Evolutionary conservation across 805 yeast genomes (phyloP).

Genomic region (Candida namnaoensis): DNA sequence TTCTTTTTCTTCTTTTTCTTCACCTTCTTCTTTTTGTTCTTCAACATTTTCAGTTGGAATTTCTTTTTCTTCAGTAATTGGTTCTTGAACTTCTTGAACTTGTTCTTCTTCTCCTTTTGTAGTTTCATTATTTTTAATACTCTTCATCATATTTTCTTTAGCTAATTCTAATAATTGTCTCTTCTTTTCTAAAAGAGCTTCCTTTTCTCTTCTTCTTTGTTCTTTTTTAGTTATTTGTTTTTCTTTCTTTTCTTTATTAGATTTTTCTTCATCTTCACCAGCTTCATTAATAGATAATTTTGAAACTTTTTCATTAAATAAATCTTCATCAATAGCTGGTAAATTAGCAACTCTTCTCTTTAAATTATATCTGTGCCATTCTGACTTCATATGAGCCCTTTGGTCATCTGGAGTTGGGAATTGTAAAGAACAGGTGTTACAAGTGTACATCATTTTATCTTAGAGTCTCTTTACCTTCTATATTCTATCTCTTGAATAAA

Average conservation of each 20-base stretch:
- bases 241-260: conserved; percentile 7
- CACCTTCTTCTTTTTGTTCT: conserved; percentile 12
- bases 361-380: conserved; percentile 96
- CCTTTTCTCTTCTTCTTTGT: conserved; percentile 31
- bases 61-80: conserved; percentile 5
- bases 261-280: conserved; percentile 11
- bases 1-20: conserved; percentile 1
- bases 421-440: conserved; percentile 81
- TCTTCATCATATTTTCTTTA: conserved; percentile 26
- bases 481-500: no score
- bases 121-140: conserved; percentile 10
- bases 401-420: conserved; percentile 74
- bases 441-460: conserved; percentile 36
- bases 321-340: conserved; percentile 62
- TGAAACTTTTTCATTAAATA: conserved; percentile 62
- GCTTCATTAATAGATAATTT: conserved; percentile 14
- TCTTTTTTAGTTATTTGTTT: conserved; percentile 32
- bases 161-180: conserved; percentile 30
- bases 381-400: conserved; percentile 90
- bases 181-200: conserved; percentile 31
- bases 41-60: conserved; percentile 21
- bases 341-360: conserved; percentile 88
- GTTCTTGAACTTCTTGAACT: conserved; percentile 3
- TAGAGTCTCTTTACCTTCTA: no score
- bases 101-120: conserved; percentile 1